Evolutionary conservation across 108 stramenopile genomes (phyloP).

Genomic region (Nannochloropsis oceanica): DNA sequence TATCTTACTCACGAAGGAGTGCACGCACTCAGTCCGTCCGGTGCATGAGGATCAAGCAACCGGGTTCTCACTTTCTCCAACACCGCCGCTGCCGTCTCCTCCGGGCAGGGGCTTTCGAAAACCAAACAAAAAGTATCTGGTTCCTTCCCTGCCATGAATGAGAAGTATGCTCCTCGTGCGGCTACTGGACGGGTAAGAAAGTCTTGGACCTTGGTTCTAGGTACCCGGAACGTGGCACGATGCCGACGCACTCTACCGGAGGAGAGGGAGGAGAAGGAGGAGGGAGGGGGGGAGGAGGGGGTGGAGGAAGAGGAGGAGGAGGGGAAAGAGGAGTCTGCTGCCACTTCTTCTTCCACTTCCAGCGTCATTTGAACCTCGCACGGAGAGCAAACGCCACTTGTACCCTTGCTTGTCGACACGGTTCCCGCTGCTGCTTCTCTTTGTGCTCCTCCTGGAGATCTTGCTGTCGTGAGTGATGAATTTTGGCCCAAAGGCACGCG

Average conservation of each 20-base stretch:
- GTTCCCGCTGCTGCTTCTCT: too few relatives aligned
- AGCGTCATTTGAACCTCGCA: background rate
- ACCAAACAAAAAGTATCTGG: background rate
- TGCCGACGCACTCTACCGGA: background rate
- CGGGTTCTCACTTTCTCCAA: background rate
- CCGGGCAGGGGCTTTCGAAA: background rate
- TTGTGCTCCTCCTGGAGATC: too few relatives aligned
- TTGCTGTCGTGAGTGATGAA: too few relatives aligned
- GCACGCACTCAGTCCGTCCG: background rate
- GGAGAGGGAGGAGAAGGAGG: too few relatives aligned
- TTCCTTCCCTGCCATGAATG: background rate
- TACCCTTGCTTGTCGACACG: too few relatives aligned
- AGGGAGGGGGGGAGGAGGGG: too few relatives aligned
- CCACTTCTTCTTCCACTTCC: background rate
- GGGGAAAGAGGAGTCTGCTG: background rate
- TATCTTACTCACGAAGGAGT: background rate
- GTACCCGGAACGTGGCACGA: background rate
- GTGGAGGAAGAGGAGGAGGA: too few relatives aligned
- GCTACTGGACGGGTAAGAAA: background rate
- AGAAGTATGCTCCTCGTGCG: background rate
- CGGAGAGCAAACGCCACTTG: background rate
- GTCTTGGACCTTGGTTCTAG: background rate
- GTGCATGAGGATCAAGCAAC: background rate
- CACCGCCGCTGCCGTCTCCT: background rate
- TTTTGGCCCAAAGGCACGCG: too few relatives aligned